A percentile compares a stretch with the other conserved stretches of the same genome.
These are phyloP conservation scores for Sugiyamaella valdiviana DNA, from an alignment of 805 yeast genomes.

Conservation along the genomic window DNA sequence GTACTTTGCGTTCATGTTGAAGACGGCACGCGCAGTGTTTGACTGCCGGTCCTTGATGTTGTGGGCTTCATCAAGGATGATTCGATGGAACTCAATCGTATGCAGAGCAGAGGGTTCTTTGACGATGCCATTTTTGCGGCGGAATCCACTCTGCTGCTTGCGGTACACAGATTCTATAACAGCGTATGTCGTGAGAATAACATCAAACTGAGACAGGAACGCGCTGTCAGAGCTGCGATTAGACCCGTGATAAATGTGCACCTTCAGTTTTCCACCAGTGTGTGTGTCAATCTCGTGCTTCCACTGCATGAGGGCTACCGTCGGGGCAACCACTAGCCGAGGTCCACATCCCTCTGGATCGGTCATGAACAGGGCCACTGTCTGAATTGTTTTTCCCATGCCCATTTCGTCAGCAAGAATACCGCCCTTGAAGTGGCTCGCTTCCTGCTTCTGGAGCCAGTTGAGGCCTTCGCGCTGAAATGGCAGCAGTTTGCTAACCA, in stretches of 20 bases:
- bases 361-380: conserved; percentile 76
- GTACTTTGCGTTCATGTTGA: conserved; percentile 59
- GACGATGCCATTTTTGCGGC: conserved; percentile 65
- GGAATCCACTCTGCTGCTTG: conserved; percentile 77
- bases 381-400: conserved; percentile 98
- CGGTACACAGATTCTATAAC: conserved; percentile 83
- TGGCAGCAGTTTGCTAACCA: conserved; percentile 70
- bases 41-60: conserved; percentile 92
- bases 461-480: conserved; percentile 90
- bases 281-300: conserved; percentile 83
- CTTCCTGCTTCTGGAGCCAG: conserved; percentile 84
- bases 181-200: conserved; percentile 85
- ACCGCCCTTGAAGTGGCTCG: conserved; percentile 71
- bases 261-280: conserved; percentile 63
- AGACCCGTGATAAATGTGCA: conserved; percentile 79
- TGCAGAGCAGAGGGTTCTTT: conserved; percentile 76
- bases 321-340: conserved; percentile 89
- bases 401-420: conserved; percentile 99
- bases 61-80: conserved; percentile 93
- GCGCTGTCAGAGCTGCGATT: conserved; percentile 54
- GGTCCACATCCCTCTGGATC: conserved; percentile 53
- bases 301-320: conserved; percentile 99
- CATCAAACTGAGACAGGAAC: conserved; percentile 61
- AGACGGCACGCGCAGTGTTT: conserved; percentile 90
- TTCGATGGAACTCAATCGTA: conserved; percentile 68